Base-by-base conservation (phyloP, 2,329 filamentous ascomycete genomes). In the Penicillium sp. region DNA sequence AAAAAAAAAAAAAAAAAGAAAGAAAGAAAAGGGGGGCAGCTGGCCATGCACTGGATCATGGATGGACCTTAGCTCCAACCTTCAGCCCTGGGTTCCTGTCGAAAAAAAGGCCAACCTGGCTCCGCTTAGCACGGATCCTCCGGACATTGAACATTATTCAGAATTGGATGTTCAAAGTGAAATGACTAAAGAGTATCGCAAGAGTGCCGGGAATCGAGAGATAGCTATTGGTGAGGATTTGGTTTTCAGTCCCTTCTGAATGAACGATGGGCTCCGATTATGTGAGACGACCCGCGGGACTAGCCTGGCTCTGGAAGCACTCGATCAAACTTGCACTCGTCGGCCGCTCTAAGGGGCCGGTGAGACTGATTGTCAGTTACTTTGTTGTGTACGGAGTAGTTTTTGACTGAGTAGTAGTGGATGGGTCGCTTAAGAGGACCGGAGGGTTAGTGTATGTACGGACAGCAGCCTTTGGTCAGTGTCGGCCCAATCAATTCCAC, bases 11-110 rank as follows among this genome's bases (percentile, higher is more conserved):
- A 56, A 37, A 56, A 53, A 15, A 63, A 57, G 58, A 62, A 13
- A 19, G 9, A 22, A 42, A n/a, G n/a, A 42, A 42, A 28, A 12
- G 45, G 51, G 38, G 53, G 55, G 51, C 45, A 9, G 55, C 38
- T 53, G 59, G 15, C 30, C 42, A 68, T 63, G 60, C 66, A 65
- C 55, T 62, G 47, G 58, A 37, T 51, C n/a, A n/a, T n/a, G n/a
- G n/a, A n/a, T n/a, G n/a, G n/a, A 37, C 54, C 51, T 68, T 70
- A 70, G 68, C 61, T 59, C 65, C 63, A 69, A 68, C 63, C 55
- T 66, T 69, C 64, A 68, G 58, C 56, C 58, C 55, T 65, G 65
- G 64, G 56, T 63, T 59, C 53, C 58, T 60, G 42, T 47, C 15
- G 44, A 47, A 24, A 44, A 24, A 44, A 4, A 26, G 13, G 19